Evolutionary conservation across 192 early-diverging fungal genomes (phyloP), one percentile per base, ranked within the genome.

Genomic region (Backusella liffmaniae): DNA sequence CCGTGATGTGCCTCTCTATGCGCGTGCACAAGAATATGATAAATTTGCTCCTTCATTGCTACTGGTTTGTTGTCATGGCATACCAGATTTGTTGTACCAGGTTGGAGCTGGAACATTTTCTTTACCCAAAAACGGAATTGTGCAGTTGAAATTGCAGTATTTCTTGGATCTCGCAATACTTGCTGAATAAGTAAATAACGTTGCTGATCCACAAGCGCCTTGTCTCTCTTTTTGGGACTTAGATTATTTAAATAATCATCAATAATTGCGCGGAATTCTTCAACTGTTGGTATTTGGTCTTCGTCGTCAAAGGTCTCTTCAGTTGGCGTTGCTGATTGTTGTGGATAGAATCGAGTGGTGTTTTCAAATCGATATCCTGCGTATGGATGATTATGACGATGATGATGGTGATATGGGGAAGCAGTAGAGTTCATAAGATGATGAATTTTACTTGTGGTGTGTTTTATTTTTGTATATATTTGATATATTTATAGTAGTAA

Each of bases 111-210:
- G 72, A 88, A 88, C 86, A 88, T 88, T 34, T 88, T 88, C 67
- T 88, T 88, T 26, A 85, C 86, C 86, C 86, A 88, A 67, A 88
- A 88, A 2, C 86, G 81, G 53, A 88, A 88, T 70, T 88, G 86
- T 0, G 86, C 86, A 3, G 86, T 88, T 10, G 86, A 88, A 42
- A 88, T 81, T 23, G 84, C 78, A 21, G 86, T 88, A 23, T 88
- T 88, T 67, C 81, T 83, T 15, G 86, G 86, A 37, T 88, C 84
- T 41, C 80, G 75, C 1, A 88, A 73, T 2, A 88, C 86, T 80
- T 84, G 85, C 21, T 84, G 82, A 37, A 88, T 88, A 75, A 86
- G 74, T 79, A 80, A 71, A 66, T 88, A 88, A 39, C 85, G 85
- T 7, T 80, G 71, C 67, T 84, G 79, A 44, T 84, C 80, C 1